phyloP scores from a whole-genome alignment of 345 rosid genomes.

The Aquilaria malaccensis region DNA sequence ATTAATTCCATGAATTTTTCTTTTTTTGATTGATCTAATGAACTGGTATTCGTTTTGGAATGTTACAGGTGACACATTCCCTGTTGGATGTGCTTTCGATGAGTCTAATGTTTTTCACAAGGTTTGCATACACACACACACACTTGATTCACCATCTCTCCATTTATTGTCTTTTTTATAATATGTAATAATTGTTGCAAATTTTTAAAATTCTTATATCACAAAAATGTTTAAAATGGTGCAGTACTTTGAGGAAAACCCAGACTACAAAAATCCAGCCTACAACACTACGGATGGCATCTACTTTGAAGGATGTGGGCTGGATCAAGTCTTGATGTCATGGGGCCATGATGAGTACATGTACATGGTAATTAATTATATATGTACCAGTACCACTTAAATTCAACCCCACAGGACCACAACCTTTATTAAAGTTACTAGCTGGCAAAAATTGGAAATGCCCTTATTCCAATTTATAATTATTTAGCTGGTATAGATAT shows the following conservation, averaged over 20 bases:
- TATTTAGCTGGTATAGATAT: too few species aligned
- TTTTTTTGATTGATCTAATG: neutral
- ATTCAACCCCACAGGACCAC: too few species aligned
- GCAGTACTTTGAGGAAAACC: conserved; percentile 57
- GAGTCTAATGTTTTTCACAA: conserved; percentile 33
- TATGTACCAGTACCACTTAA: too few species aligned
- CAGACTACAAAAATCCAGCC: conserved; percentile 35
- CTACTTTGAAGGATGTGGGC: conserved; percentile 47
- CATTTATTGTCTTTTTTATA: neutral
- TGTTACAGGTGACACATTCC: conserved; percentile 33
- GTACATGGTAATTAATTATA: conserved; percentile 32
- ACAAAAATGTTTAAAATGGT: neutral
- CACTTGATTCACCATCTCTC: neutral
- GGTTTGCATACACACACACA: conserved; percentile 15
- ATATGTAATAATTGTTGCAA: neutral
- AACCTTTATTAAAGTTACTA: too few species aligned
- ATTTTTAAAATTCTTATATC: neutral
- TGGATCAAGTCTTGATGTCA: conserved; percentile 49
- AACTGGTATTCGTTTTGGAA: conserved; percentile 1
- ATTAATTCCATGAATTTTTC: neutral
- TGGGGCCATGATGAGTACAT: conserved; percentile 73
- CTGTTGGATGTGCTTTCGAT: conserved; percentile 54
- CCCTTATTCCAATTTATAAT: too few species aligned
- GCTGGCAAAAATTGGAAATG: too few species aligned
- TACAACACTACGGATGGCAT: conserved; percentile 49